Conservation (phyloP, 495 filamentous ascomycete species). For the Aspergillus panamensis region DNA sequence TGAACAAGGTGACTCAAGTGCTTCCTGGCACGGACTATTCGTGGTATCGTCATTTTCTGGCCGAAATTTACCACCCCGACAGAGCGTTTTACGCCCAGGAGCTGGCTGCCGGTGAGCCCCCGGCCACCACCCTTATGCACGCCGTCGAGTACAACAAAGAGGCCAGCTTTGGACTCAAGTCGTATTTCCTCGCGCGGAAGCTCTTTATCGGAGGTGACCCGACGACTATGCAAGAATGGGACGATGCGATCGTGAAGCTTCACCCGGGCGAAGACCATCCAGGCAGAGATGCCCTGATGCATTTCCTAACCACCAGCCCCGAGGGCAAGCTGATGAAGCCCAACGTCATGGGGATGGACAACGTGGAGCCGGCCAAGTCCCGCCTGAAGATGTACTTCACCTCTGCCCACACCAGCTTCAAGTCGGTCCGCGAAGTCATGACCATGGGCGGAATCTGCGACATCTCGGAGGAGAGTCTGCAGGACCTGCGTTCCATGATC, state of each 20-base stretch:
- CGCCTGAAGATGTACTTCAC: conserved; percentile 39
- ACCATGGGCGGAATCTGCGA: conserved; percentile 25
- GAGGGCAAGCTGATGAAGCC: conserved; percentile 8
- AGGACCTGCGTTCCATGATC: no score
- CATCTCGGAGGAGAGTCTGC: not conserved
- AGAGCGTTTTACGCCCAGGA: not conserved
- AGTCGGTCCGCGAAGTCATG: conserved; percentile 28
- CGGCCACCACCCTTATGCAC: no score
- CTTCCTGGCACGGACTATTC: conserved; percentile 13
- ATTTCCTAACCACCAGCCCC: conserved; percentile 8
- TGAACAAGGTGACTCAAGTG: conserved; percentile 11
- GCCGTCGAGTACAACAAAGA: no score
- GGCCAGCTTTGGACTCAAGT: no score
- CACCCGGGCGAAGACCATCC: not conserved
- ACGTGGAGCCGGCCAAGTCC: conserved; percentile 22
- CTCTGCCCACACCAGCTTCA: conserved; percentile 25
- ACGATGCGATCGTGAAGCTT: not conserved
- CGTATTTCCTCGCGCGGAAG: no score
- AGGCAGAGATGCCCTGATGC: not conserved
- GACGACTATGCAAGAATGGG: not conserved
- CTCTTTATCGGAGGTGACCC: no score
- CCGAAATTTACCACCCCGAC: not conserved
- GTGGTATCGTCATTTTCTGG: conserved; percentile 26
- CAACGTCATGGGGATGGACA: conserved; percentile 35
- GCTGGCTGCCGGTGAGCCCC: no score